phyloP scores from a whole-genome alignment of 805 yeast species.

The Barnettozyma salicaria region DNA sequence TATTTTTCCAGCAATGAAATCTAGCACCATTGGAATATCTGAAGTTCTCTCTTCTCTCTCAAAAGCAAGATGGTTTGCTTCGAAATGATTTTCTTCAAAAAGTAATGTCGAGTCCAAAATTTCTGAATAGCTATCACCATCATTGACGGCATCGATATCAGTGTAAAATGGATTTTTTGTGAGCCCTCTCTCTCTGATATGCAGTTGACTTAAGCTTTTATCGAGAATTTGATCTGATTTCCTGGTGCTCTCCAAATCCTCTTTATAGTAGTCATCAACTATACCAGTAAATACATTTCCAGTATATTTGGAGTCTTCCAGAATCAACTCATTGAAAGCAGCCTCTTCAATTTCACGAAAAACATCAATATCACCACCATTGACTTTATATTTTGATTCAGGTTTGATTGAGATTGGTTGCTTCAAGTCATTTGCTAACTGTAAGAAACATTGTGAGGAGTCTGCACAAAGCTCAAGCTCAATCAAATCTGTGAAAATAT shows the following conservation, averaged over 20 bases:
- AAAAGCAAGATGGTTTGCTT: slow-evolving; percentile 3
- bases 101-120: slow-evolving; percentile 19
- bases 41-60: not conserved
- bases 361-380: slow-evolving; percentile 31
- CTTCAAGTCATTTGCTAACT: slow-evolving; percentile 64
- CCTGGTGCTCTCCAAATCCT: not conserved
- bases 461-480: slow-evolving; percentile 72
- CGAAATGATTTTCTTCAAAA: slow-evolving; percentile 25
- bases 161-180: slow-evolving; percentile 17
- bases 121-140: slow-evolving; percentile 9
- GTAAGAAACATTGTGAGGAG: slow-evolving; percentile 67
- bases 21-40: slow-evolving; percentile 16
- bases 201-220: slow-evolving; percentile 27
- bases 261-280: slow-evolving; percentile 24
- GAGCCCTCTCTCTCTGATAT: slow-evolving; percentile 12
- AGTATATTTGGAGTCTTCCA: not conserved
- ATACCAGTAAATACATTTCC: slow-evolving; percentile 15
- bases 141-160: not conserved
- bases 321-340: slow-evolving; percentile 20
- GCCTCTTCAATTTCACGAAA: slow-evolving; percentile 35
- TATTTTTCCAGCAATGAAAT: slow-evolving; percentile 32
- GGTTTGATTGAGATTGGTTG: slow-evolving; percentile 56
- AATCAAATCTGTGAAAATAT: slow-evolving; percentile 42
- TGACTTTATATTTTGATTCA: slow-evolving; percentile 49
- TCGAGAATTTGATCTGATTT: slow-evolving; percentile 21